Evolutionary conservation across 495 filamentous ascomycete species (phyloP), one percentile per base, ranked within the genome.

Genomic region (Chlorociboria aeruginascens): DNA sequence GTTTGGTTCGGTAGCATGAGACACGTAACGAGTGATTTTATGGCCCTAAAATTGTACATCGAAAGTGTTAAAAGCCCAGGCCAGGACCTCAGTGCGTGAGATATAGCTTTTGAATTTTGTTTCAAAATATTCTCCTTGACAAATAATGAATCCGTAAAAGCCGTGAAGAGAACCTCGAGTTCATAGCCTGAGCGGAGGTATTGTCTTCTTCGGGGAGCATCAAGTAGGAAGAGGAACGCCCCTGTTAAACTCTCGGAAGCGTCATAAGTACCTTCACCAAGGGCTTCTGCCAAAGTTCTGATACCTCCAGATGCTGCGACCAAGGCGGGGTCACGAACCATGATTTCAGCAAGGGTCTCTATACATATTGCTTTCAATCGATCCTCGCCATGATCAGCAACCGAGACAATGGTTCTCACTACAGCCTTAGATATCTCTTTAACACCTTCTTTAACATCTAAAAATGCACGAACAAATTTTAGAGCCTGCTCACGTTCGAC

Each of bases 401-500:
- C 77, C 7, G 92, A 79, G 30, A 89, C 86, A 48, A 98, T 83
- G 14, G 89, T 86, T 37, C 92, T 75, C 11, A 94, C 78, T 25
- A 98, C 78, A 2, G 83, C 81, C 53, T 82, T 79, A 2, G 90
- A 94, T 43, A 98, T 78, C 61, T 98, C 92, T 39, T 72, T 72
- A 6, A 93, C 83, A 11, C 92, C 92, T 53, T 86, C 87, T 59
- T 96, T 95, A 55, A 98, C 86, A 53, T 97, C 93, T 20, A 98
- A 69, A 62, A 98, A 98, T 7, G 89, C 86, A 48, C 92, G 77
- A 20, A 96, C 85, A 65, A 98, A 96, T 61, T 98, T 98, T 53
- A 98, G 64, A 0, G 92, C 92, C 64, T 98, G 92, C 61, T 98
- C 92, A 40, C 92, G 80, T 66, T 98, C 92, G 38, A 98, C 86